Percentiles rank a stretch among this genome's conserved stretches.
These are phyloP conservation scores for Penicillium macrosclerotiorum DNA, from an alignment of 495 filamentous ascomycete genomes.

Conservation along the genomic window DNA sequence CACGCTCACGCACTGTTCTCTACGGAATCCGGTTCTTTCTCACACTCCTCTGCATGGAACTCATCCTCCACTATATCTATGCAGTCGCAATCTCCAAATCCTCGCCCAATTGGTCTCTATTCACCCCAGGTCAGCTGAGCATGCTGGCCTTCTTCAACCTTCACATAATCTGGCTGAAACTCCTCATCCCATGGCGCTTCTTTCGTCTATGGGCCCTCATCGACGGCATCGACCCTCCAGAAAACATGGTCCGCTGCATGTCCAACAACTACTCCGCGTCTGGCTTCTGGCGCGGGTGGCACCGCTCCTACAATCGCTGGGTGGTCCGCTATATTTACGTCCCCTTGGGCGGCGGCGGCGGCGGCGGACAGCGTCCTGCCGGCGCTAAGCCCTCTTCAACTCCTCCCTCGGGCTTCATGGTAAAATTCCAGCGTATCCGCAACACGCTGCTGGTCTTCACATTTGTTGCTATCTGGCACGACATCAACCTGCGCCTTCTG, in stretches of 20 bases:
- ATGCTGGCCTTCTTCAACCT: slow-evolving; percentile 96
- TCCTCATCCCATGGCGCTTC: slow-evolving; percentile 93
- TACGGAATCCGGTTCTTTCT: slow-evolving; percentile 86
- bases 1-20: slow-evolving; percentile 64
- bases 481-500: slow-evolving; percentile 87
- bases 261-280: slow-evolving; percentile 88
- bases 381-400: slow-evolving; percentile 15
- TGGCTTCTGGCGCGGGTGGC: slow-evolving; percentile 97
- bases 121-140: slow-evolving; percentile 83
- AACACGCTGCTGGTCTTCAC: slow-evolving; percentile 90
- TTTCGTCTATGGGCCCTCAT: slow-evolving; percentile 92
- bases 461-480: slow-evolving; percentile 98
- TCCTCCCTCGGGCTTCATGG: slow-evolving; percentile 20
- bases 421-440: slow-evolving; percentile 42
- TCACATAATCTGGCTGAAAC: slow-evolving; percentile 96
- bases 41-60: slow-evolving; percentile 83
- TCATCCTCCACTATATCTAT: slow-evolving; percentile 92
- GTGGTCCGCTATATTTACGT: slow-evolving; percentile 92
- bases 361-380: slow-evolving; percentile 29
- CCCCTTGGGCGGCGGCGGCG: slow-evolving; percentile 70
- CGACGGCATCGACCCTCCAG: slow-evolving; percentile 90
- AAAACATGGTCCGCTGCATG: slow-evolving; percentile 98
- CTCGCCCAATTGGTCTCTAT: slow-evolving; percentile 72
- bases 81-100: slow-evolving; percentile 88
- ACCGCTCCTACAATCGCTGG: slow-evolving; percentile 92